Evolutionary conservation across 164 flowering plant genomes (phyloP), one percentile per base, ranked within the genome.

Genomic region (Vitis rotundifolia): DNA sequence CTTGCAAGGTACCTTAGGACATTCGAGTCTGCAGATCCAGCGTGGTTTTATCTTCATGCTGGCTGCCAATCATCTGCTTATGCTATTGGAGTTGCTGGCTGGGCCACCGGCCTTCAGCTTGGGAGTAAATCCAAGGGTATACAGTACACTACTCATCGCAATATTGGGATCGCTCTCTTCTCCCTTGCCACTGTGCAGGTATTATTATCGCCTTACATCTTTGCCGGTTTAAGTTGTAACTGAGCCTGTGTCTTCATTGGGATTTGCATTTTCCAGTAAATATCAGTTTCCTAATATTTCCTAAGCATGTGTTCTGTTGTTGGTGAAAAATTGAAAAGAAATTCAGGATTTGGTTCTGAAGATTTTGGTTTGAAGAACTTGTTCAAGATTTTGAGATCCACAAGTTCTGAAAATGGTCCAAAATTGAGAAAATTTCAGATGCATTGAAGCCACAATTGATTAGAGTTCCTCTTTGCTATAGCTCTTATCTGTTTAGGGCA

Each of bases 21-120:
- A 11, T 84, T 89, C 64, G 72, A 78, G 66, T 79, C 85, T 8
- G 92, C 90, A 1, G 91, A 88, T 71, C 97, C 97, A 2, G 89
- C 88, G 2, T 93, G 98, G 98, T 91, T 93, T 73, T 89, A 93
- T 79, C 84, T 87, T 29, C 98, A 93, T 77, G 80, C 74, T 8
- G 65, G 62, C 65, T 93, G 93, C 80, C 98, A 91, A 59, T 10
- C 77, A 12, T 85, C 90, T 22, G 92, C 85, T 5, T 93, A 88
- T 70, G 83, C 78, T 58, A 76, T 93, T 59, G 98, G 98, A 48
- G 92, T 89, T 26, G 92, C 93, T 29, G 98, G 97, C 7, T 89
- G 94, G 93, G 93, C 60, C 15, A 91, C 93, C 14, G 97, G 98
- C 16, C 77, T 93, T 11, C 82, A 86, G 75, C 97, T 93, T 8